phyloP scores from a whole-genome alignment of 2,329 filamentous ascomycete genomes.

The Monosporascus sp. region DNA sequence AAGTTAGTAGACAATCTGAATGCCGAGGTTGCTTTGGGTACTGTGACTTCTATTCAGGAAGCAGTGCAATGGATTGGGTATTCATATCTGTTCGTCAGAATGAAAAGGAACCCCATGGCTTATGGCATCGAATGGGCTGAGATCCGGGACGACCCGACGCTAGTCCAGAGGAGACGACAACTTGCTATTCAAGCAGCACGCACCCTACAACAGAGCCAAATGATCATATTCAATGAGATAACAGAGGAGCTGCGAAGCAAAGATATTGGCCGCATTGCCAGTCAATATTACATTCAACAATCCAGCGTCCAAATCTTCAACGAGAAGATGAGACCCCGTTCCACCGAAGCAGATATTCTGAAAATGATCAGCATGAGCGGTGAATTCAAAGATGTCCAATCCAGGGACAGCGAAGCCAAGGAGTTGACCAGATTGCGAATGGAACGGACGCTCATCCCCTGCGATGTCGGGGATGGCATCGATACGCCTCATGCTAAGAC shows the following conservation, averaged over 20 bases:
- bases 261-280: constrained; percentile 93
- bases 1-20: constrained; percentile 96
- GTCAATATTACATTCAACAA: constrained; percentile 93
- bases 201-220: constrained; percentile 86
- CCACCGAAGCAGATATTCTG: constrained; percentile 86
- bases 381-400: constrained; percentile 96
- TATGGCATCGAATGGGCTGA: constrained; percentile 97
- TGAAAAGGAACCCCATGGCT: constrained; percentile 84
- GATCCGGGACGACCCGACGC: constrained; percentile 77
- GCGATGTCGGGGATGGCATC: constrained; percentile 70
- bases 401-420: constrained; percentile 81
- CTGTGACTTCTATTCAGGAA: constrained; percentile 89
- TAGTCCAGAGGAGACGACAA: constrained; percentile 80
- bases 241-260: constrained; percentile 93
- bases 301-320: constrained; percentile 96
- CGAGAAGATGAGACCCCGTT: constrained; percentile 79
- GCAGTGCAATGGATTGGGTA: constrained; percentile 97
- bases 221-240: constrained; percentile 96
- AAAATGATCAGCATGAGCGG: constrained; percentile 97
- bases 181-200: constrained; percentile 84
- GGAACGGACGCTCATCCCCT: constrained; percentile 57
- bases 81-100: constrained; percentile 94
- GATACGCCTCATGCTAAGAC: constrained; percentile 82
- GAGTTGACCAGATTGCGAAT: constrained; percentile 74
- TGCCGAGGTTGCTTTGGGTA: constrained; percentile 88